Evolutionary conservation across 352 stramenopile genomes (phyloP), one percentile per base, ranked within the genome.

Genomic region (Pythium sukuiense): DNA sequence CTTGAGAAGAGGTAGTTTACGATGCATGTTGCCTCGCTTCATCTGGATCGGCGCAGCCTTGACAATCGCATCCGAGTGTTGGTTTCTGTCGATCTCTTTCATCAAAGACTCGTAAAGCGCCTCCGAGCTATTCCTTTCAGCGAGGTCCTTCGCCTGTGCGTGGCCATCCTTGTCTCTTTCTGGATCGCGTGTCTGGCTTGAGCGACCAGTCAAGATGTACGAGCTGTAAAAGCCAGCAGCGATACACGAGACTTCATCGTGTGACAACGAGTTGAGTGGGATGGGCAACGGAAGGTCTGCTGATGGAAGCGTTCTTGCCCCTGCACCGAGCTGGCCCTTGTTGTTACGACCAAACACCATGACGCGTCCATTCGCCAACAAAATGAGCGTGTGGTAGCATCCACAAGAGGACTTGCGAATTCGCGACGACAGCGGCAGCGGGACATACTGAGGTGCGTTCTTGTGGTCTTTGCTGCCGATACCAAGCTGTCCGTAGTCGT

Each of bases 291-390:
- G 88, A 2, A 96, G 59, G 37, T 96, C 88, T 16, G 86, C 88
- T 3, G 88, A 94, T 20, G 88, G 82, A 6, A 96, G 61, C 8
- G 88, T 93, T 52, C 86, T 78, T 9, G 84, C 83, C 2, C 86
- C 87, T 6, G 84, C 80, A 1, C 88, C 86, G 18, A 95, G 83
- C 32, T 96, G 88, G 0, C 88, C 86, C 54, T 96, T 96, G 65
- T 96, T 96, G 70, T 96, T 96, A 45, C 88, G 80, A 6, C 88
- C 86, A 73, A 96, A 96, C 0, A 93, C 86, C 86, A 96, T 94
- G 13, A 93, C 84, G 1, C 85, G 76, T 5, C 85, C 86, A 46
- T 92, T 95, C 2, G 76, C 79, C 13, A 93, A 74, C 30, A 96
- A 29, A 60, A 96, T 81, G 2, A 96, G 64, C 16, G 84, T 87